Base-by-base conservation (phyloP, 2,329 filamentous ascomycete genomes). In the Monilinia aucupariae region DNA sequence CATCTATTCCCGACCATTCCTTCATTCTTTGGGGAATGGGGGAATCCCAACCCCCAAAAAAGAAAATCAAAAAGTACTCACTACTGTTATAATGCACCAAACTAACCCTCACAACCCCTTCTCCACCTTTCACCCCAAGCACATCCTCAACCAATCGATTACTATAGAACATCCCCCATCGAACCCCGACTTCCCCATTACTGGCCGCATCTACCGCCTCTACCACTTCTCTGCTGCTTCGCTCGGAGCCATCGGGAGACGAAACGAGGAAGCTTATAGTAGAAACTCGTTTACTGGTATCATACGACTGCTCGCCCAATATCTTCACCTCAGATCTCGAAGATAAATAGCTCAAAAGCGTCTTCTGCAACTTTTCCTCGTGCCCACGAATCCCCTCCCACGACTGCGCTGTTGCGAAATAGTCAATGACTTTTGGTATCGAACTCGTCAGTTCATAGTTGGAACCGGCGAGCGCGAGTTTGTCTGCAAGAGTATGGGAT, bases 71-170 rank as follows among this genome's bases (percentile, higher is more conserved):
- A 27, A 4, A n/a, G 15, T 27, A 79, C 82, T 78, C 71, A 85
- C 82, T 71, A 3, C 85, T 89, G 69, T 91, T 91, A 71, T 91
- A 91, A 74, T 90, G 87, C 61, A 88, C 81, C 78, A 90, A 79
- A 69, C 85, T 89, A n/a, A 90, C 84, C 66, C 88, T 79, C 5
- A 88, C 80, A 10, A 90, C 82, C 0, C 86, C 88, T 67, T 89
- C 81, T 10, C 81, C 77, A 0, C 78, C 80, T 10, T 45, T 22
- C 56, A 89, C 74, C 0, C 79, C 79, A 45, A 90, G 71, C 0
- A 89, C 76, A 2, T 87, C 82, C 64, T 82, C 76, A 15, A 83
- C 78, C 66, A 90, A 71, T 20, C 87, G 76, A 68, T 87, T 82
- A 15, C 83, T 85, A 73, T 91, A 91, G 69, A 91, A 90, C 51